A percentile compares a stretch with the other conserved stretches of the same genome.
phyloP scores from a whole-genome alignment of 2,329 filamentous ascomycete species.

The Curvularia eragrostidis region DNA sequence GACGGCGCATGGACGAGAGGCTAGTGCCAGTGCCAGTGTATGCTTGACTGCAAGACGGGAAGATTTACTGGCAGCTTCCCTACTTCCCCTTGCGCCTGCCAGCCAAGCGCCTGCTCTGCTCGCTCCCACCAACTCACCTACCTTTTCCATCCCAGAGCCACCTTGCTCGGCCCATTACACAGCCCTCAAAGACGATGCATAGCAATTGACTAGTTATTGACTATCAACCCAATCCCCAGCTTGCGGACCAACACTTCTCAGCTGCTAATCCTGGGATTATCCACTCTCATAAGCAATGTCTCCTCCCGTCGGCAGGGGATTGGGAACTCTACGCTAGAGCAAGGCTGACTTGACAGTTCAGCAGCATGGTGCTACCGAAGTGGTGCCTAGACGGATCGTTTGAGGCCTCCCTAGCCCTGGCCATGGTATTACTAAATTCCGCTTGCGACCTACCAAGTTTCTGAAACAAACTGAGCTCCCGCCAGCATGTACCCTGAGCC shows the following conservation, averaged over 20 bases:
- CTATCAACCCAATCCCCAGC: not conserved
- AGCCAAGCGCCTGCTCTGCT: not conserved
- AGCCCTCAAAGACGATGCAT: not conserved
- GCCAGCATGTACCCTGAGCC: not conserved
- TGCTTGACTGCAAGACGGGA: not conserved
- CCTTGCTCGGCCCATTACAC: not conserved
- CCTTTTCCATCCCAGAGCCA: not conserved
- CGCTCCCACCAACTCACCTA: not conserved
- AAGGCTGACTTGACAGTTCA: constrained; percentile 9
- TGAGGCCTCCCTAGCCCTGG: not conserved
- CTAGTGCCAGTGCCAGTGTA: not conserved
- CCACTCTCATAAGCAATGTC: not conserved
- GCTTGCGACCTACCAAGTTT: not conserved
- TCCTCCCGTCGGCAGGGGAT: not conserved
- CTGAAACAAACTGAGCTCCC: not conserved
- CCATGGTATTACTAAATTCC: not conserved
- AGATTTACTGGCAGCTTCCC: not conserved
- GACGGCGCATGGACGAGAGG: not conserved
- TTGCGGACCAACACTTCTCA: not conserved
- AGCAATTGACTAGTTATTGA: not conserved
- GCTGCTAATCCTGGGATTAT: constrained; percentile 1
- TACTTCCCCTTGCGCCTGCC: not conserved
- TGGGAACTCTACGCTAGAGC: constrained; percentile 1
- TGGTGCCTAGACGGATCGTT: not conserved
- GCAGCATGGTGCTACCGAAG: not conserved